Evolutionary conservation across 1,139 yeast species (phyloP).

Genomic region (Geotrichum bryndzae): DNA sequence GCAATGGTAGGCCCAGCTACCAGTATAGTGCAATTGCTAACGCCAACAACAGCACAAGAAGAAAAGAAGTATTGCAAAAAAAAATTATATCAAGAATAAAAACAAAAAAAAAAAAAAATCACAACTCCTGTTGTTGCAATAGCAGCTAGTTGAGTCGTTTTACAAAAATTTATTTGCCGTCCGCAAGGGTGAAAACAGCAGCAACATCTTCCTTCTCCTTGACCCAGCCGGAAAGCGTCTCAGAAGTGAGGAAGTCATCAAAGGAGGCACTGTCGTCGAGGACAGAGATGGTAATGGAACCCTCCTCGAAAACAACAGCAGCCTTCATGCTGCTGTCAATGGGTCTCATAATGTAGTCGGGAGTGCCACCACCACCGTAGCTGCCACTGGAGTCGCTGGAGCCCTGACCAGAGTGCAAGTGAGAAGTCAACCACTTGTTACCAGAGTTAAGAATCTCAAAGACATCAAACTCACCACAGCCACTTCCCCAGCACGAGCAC

Average conservation of each 20-base stretch:
- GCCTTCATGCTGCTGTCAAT: constrained; percentile 70
- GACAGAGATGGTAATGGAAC: constrained; percentile 48
- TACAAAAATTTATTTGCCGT: neutral
- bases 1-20: no score
- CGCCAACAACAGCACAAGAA: no score
- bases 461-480: constrained; percentile 92
- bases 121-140: no score
- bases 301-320: constrained; percentile 72
- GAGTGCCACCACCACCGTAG: constrained; percentile 70
- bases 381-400: constrained; percentile 28
- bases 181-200: neutral
- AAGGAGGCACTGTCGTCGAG: constrained; percentile 54
- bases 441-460: constrained; percentile 77
- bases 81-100: no score
- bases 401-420: constrained; percentile 85
- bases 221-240: constrained; percentile 30
- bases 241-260: constrained; percentile 46
- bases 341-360: constrained; percentile 84
- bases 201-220: neutral
- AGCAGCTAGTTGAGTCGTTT: no score
- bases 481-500: constrained; percentile 92
- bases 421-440: constrained; percentile 65
- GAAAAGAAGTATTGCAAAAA: no score
- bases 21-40: no score
- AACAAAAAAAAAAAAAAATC: no score